These are phyloP conservation scores for Xylaria sp. DNA, from an alignment of 2,329 filamentous ascomycete genomes.

Conservation along the genomic window DNA sequence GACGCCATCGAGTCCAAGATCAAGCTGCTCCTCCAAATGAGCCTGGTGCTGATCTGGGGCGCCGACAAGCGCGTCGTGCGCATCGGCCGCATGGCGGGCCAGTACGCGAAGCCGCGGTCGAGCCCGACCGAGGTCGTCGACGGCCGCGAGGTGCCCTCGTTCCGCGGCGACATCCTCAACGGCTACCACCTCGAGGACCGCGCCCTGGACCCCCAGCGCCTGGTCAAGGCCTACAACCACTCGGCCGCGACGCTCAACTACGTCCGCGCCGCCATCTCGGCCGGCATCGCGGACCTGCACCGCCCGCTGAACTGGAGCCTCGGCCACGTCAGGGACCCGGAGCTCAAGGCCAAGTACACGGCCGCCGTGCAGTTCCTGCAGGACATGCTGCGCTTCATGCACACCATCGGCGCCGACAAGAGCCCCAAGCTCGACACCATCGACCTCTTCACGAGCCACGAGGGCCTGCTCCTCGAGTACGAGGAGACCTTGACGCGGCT, in stretches of 20 bases:
- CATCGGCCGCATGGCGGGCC: constrained; percentile 95
- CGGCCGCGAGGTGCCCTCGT: constrained; percentile 85
- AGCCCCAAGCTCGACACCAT: constrained; percentile 88
- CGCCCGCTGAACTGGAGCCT: constrained; percentile 94
- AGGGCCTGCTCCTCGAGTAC: constrained; percentile 93
- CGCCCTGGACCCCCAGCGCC: constrained; percentile 81
- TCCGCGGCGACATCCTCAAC: constrained; percentile 95
- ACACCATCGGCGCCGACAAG: constrained; percentile 89
- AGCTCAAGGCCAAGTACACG: constrained; percentile 86
- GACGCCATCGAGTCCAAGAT: constrained; percentile 94
- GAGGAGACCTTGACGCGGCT: constrained; percentile 86
- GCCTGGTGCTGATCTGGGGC: constrained; percentile 92
- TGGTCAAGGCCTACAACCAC: constrained; percentile 93
- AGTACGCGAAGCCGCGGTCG: constrained; percentile 95
- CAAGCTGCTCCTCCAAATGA: constrained; percentile 97
- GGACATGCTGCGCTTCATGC: constrained; percentile 93
- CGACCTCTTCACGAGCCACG: constrained; percentile 94
- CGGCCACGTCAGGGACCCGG: constrained; percentile 86
- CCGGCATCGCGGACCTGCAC: constrained; percentile 93
- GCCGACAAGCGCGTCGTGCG: constrained; percentile 83
- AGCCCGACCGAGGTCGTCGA: constrained; percentile 86
- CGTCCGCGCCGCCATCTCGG: constrained; percentile 82
- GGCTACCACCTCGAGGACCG: constrained; percentile 82
- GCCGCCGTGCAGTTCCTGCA: constrained; percentile 86
- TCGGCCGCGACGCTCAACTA: constrained; percentile 96